Evolutionary conservation across 352 stramenopile genomes (phyloP).

Genomic region (Phytophthora brassicae): DNA sequence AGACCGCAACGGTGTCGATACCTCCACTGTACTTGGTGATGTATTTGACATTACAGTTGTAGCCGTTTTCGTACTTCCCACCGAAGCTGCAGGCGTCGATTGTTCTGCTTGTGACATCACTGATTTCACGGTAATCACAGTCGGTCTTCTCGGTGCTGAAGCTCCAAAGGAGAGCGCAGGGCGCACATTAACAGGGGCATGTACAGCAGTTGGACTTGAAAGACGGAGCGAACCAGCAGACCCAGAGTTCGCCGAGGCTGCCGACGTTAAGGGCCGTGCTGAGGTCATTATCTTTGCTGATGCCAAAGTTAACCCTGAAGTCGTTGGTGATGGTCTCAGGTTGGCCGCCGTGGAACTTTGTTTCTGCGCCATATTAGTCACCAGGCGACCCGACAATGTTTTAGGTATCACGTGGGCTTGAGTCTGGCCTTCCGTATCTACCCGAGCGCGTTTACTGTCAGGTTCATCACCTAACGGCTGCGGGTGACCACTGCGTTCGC

Average conservation of each 20-base stretch:
- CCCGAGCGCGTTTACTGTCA: constrained; percentile 20
- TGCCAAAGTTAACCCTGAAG: neutral
- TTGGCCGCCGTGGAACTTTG: neutral
- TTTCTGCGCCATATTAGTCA: neutral
- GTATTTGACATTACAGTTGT: neutral
- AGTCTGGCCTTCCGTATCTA: neutral
- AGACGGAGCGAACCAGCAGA: neutral
- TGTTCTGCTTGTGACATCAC: neutral
- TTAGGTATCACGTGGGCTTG: neutral
- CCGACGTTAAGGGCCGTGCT: constrained; percentile 3
- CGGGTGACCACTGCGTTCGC: neutral
- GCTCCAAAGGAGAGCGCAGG: neutral
- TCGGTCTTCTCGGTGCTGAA: neutral
- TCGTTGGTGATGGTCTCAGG: neutral
- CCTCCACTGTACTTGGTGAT: neutral
- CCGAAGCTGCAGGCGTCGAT: neutral
- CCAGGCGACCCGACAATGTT: neutral
- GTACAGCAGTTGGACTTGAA: constrained; percentile 1
- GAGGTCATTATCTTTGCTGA: neutral
- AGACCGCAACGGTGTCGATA: neutral
- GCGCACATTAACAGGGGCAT: neutral
- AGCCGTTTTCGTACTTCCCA: neutral
- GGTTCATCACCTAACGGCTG: neutral
- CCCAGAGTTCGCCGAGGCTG: neutral
- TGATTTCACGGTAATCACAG: neutral